phyloP scores from a whole-genome alignment of 768 basidiomycete species.

The Jaapia argillacea region DNA sequence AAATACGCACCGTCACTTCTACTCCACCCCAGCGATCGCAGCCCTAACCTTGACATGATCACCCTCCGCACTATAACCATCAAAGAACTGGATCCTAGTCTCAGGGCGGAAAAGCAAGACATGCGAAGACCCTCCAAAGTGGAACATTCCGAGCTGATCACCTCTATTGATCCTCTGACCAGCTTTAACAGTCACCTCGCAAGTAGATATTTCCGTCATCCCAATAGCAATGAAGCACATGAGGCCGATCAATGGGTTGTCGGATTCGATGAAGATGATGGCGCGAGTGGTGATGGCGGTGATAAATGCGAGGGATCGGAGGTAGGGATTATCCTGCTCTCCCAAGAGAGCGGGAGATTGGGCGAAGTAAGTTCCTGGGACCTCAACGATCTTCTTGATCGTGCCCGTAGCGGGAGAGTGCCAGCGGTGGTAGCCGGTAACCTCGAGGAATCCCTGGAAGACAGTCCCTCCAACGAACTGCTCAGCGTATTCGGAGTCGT shows the following conservation, averaged over 20 bases:
- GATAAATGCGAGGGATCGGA: constrained; percentile 33
- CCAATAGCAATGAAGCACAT: constrained; percentile 51
- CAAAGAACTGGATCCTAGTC: background rate
- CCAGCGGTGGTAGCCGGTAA: constrained; percentile 54
- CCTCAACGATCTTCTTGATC: constrained; percentile 27
- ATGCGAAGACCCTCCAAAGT: constrained; percentile 53
- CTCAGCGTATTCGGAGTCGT: constrained; percentile 24
- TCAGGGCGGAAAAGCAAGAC: constrained; percentile 23
- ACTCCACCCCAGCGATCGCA: background rate
- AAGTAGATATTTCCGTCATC: constrained; percentile 57
- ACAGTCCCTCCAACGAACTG: constrained; percentile 40
- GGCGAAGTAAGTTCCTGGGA: constrained; percentile 44
- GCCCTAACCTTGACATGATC: background rate
- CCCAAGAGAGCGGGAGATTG: constrained; percentile 11
- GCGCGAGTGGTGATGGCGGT: too few species aligned
- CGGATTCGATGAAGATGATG: constrained; percentile 45
- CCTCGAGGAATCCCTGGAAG: constrained; percentile 48
- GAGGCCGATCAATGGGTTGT: constrained; percentile 40
- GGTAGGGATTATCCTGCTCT: constrained; percentile 32
- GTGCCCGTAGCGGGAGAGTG: constrained; percentile 43
- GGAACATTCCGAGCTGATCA: constrained; percentile 52
- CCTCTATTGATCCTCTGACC: constrained; percentile 39
- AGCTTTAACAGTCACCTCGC: constrained; percentile 34
- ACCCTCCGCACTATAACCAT: too few species aligned
- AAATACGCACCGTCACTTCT: too few species aligned